phyloP scores from a whole-genome alignment of 176 grass and related monocot species.

The Typha latifolia region DNA sequence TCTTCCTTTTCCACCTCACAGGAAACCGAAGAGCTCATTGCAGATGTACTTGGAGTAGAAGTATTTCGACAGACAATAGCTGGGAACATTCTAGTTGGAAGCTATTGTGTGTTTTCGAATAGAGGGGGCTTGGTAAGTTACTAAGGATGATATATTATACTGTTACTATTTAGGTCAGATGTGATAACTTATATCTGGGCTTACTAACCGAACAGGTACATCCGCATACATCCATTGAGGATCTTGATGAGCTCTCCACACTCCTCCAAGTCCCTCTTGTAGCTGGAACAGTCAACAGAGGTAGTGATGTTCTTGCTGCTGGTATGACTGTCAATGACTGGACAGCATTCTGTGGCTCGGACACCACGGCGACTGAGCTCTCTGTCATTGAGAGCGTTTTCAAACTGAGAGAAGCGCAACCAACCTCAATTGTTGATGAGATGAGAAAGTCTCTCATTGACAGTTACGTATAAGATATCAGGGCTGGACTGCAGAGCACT shows the following conservation, averaged over 20 bases:
- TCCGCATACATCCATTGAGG: slow-evolving; percentile 93
- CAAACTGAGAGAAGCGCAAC: slow-evolving; percentile 79
- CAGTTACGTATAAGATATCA: slow-evolving; percentile 58
- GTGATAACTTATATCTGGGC: not conserved
- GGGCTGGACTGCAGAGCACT: not conserved
- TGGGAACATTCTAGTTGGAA: slow-evolving; percentile 92
- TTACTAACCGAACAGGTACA: slow-evolving; percentile 49
- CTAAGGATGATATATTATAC: not conserved
- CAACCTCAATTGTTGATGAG: slow-evolving; percentile 59
- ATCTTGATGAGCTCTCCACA: slow-evolving; percentile 91
- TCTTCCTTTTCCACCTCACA: slow-evolving; percentile 12
- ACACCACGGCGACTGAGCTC: slow-evolving; percentile 89
- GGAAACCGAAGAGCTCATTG: slow-evolving; percentile 92
- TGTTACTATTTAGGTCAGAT: too few relatives aligned
- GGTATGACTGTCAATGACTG: slow-evolving; percentile 97
- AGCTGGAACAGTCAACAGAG: slow-evolving; percentile 91
- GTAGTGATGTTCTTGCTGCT: slow-evolving; percentile 81
- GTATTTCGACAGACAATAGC: slow-evolving; percentile 89
- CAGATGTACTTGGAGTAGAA: slow-evolving; percentile 87
- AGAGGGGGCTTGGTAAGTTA: slow-evolving; percentile 70
- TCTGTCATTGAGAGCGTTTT: slow-evolving; percentile 91
- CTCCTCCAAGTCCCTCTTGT: slow-evolving; percentile 95
- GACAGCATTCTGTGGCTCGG: slow-evolving; percentile 88
- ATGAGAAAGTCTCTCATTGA: slow-evolving; percentile 97
- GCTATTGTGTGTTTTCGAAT: slow-evolving; percentile 80